Percentiles rank a stretch among this genome's conserved stretches.
phyloP scores from a whole-genome alignment of 805 yeast genomes.

The Metschnikowia shivogae region DNA sequence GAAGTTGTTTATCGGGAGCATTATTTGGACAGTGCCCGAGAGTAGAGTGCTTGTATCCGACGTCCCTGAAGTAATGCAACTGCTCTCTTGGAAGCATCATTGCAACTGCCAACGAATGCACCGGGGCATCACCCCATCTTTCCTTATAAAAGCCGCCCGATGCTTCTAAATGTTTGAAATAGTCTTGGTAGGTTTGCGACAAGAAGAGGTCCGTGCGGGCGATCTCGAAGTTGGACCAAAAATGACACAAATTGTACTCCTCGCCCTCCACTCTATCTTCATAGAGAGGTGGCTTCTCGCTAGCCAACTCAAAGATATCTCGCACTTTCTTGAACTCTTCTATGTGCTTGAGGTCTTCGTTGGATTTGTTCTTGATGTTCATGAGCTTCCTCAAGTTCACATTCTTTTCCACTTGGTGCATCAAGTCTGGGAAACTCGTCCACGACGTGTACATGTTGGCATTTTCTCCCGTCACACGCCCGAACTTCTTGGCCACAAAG shows the following conservation, averaged over 20 bases:
- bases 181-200: constrained; percentile 59
- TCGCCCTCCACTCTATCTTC: constrained; percentile 63
- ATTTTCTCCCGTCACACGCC: constrained; percentile 22
- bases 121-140: constrained; percentile 98
- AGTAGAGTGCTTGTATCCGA: constrained; percentile 82
- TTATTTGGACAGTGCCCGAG: constrained; percentile 79
- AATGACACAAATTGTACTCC: constrained; percentile 77
- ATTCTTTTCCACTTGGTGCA: constrained; percentile 26
- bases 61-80: constrained; percentile 86
- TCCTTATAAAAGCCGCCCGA: constrained; percentile 84
- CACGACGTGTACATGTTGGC: constrained; percentile 22
- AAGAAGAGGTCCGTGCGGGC: constrained; percentile 76
- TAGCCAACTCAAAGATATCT: constrained; percentile 36
- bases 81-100: constrained; percentile 65
- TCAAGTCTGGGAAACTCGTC: constrained; percentile 18
- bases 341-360: constrained; percentile 18
- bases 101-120: constrained; percentile 83
- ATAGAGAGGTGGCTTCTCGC: constrained; percentile 22
- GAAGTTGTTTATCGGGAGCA: constrained; percentile 31
- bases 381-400: constrained; percentile 24
- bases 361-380: constrained; percentile 19
- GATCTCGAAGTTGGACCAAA: constrained; percentile 92
- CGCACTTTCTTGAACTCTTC: constrained; percentile 25
- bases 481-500: constrained; percentile 46
- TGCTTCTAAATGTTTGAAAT: constrained; percentile 63